phyloP scores from a whole-genome alignment of 1,139 yeast genomes.

The Oligophagozyma castellii region DNA sequence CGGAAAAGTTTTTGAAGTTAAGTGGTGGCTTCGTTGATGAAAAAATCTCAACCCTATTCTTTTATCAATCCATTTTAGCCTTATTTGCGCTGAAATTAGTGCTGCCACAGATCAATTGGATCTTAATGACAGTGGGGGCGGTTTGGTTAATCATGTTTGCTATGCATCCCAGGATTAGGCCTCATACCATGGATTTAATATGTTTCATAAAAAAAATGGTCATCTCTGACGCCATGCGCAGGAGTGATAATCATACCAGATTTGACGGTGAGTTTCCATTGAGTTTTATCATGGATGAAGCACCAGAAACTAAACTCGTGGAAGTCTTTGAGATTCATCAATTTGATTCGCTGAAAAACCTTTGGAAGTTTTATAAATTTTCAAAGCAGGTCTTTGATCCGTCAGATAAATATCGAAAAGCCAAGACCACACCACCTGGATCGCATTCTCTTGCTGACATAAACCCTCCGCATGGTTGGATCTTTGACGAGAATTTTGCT shows the following conservation, averaged over 20 bases:
- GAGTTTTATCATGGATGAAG: conserved; percentile 54
- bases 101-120: conserved; percentile 61
- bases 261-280: no score
- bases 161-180: conserved; percentile 45
- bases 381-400: conserved; percentile 40
- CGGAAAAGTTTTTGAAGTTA: conserved; percentile 45
- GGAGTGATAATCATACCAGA: conserved; percentile 24
- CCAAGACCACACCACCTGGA: conserved; percentile 58
- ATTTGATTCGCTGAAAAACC: conserved; percentile 44
- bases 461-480: conserved; percentile 63
- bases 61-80: conserved; percentile 32
- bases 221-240: conserved; percentile 5
- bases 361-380: conserved; percentile 45
- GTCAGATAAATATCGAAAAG: conserved; percentile 35
- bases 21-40: conserved; percentile 68
- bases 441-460: conserved; percentile 42
- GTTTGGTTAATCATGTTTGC: conserved; percentile 41
- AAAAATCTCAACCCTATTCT: conserved; percentile 42
- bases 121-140: conserved; percentile 33
- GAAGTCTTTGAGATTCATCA: conserved; percentile 68
- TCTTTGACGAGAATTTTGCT: conserved; percentile 43
- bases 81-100: conserved; percentile 33
- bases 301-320: conserved; percentile 45
- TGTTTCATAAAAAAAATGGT: conserved; percentile 10
- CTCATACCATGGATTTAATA: conserved; percentile 23